Percentiles rank a stretch among this genome's conserved stretches.
Conservation (phyloP, 257 asterid species). For the Ligustrum vulgare region DNA sequence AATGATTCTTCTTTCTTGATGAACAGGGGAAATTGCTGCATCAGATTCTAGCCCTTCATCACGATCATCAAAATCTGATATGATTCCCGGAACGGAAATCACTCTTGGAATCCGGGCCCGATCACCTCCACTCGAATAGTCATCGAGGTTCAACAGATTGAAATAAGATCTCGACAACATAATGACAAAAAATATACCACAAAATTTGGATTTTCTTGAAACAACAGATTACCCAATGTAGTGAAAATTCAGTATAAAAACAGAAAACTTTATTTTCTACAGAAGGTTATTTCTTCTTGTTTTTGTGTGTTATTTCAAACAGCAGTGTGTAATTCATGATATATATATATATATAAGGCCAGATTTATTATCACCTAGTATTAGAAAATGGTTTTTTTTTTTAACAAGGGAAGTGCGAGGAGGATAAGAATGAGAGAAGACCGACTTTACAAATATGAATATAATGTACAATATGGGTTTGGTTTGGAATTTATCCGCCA, state of each 20-base stretch:
- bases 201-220: slow-evolving; percentile 13
- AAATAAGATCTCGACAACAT: slow-evolving; percentile 87
- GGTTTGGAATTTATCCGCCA: slow-evolving; percentile 1
- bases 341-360: neutral
- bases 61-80: slow-evolving; percentile 54
- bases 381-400: neutral
- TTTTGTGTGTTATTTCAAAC: slow-evolving; percentile 21
- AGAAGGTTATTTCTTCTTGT: neutral
- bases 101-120: slow-evolving; percentile 70
- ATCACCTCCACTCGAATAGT: slow-evolving; percentile 47
- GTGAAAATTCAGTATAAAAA: neutral
- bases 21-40: slow-evolving; percentile 29
- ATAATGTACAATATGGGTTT: neutral
- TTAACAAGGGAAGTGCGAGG: neutral
- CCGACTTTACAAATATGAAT: slow-evolving; percentile 50
- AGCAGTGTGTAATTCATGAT: slow-evolving; percentile 31
- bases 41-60: slow-evolving; percentile 32
- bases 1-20: slow-evolving; percentile 50
- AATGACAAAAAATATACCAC: slow-evolving; percentile 10
- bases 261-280: neutral
- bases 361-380: slow-evolving; percentile 6
- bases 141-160: slow-evolving; percentile 68
- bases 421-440: slow-evolving; percentile 26
- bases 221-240: slow-evolving; percentile 11
- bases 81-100: slow-evolving; percentile 65